phyloP scores from a whole-genome alignment of 2,329 filamentous ascomycete genomes.

The Blastomyces gilchristii region DNA sequence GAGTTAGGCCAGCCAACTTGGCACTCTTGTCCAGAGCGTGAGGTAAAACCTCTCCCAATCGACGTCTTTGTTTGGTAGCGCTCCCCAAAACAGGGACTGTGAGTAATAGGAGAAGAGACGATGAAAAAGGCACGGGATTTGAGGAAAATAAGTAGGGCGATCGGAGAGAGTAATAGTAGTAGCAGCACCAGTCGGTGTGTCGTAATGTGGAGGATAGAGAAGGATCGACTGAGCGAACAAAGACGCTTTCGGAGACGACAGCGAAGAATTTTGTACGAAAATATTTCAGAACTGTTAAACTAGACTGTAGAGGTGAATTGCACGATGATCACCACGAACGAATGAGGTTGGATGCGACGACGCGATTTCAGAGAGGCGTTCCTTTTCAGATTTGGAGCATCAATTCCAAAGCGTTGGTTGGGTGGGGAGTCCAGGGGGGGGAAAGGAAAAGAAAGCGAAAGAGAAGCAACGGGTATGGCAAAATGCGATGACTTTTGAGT shows the following conservation, averaged over 20 bases:
- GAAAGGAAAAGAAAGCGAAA: background rate
- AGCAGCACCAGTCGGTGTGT: background rate
- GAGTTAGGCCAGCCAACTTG: conserved; percentile 27
- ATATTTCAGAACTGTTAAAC: background rate
- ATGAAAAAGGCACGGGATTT: background rate
- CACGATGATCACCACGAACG: background rate
- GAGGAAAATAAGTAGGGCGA: background rate
- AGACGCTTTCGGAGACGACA: background rate
- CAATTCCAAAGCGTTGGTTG: background rate
- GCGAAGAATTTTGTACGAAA: background rate
- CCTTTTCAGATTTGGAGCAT: background rate
- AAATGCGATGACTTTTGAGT: background rate
- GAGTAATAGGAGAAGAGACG: background rate
- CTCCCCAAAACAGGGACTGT: background rate
- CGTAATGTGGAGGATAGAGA: background rate
- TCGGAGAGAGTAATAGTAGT: background rate
- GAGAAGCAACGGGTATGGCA: too few species aligned
- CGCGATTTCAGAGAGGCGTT: conserved; percentile 1
- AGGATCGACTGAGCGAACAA: background rate
- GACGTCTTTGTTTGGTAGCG: background rate
- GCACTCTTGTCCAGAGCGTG: conserved; percentile 20
- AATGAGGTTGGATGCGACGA: conserved; percentile 6
- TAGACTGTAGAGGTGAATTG: background rate
- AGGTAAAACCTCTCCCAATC: background rate
- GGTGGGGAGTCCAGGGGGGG: background rate